Evolutionary conservation across 495 filamentous ascomycete genomes (phyloP), one percentile per base, ranked within the genome.

Genomic region (Penicillium coprophilum): DNA sequence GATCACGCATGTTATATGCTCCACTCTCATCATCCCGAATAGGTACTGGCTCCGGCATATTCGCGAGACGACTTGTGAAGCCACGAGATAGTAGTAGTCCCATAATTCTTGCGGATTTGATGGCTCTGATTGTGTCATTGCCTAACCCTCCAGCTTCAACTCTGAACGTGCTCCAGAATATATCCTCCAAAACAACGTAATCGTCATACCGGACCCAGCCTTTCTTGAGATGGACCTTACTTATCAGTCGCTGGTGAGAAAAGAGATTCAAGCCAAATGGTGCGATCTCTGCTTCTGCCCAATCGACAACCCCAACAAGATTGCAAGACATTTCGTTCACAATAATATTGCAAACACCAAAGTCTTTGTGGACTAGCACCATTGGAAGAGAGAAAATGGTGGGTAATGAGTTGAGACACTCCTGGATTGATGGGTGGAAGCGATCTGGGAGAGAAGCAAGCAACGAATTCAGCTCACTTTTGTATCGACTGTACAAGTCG

Each of bases 231-330:
- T 72, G 70, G 23, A 75, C 34, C 46, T 72, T 69, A 34, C 71
- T 56, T 32, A 64, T 70, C 30, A 77, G 45, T 28, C 44, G 34
- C 45, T 77, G 58, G 4, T 73, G 65, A 27, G 69, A 74, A 48
- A 75, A 57, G 4, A 79, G 63, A 46, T 75, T 76, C 0, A 67
- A 44, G 10, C 74, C 72, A 50, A 73, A 78, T 21, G 75, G 68
- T 12, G 62, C 59, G 43, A 77, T 60, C 55, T 71, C 64, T 0
- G 72, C 69, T 59, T 77, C 69, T 2, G 72, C 71, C 73, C 68
- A 77, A 60, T 76, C 71, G 32, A 77, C 61, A 15, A 77, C 73
- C n/a, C 72, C 73, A 31, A 67, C n/a, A n/a, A n/a, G n/a, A n/a
- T n/a, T n/a, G n/a, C n/a, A n/a, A n/a, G n/a, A n/a, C n/a, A n/a